Evolutionary conservation across 331 rosid species (phyloP).

Genomic region (Cydonia oblonga): DNA sequence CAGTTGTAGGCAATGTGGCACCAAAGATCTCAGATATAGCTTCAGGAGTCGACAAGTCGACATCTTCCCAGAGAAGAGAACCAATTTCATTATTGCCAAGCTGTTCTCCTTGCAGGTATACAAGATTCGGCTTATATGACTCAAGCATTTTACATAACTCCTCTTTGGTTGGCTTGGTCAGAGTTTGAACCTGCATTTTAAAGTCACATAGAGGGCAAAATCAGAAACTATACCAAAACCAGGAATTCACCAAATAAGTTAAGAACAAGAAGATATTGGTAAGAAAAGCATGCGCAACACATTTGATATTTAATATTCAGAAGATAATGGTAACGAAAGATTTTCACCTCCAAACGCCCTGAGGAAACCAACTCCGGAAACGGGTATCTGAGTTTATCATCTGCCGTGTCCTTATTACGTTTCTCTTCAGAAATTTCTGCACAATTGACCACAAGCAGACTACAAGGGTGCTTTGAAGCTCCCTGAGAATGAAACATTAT

Average conservation of each 20-base stretch:
- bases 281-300: neutral
- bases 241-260: neutral
- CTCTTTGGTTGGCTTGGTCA: constrained; percentile 62
- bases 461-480: constrained; percentile 56
- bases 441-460: constrained; percentile 71
- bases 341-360: constrained; percentile 86
- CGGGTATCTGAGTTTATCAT: constrained; percentile 36
- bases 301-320: neutral
- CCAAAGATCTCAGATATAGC: constrained; percentile 56
- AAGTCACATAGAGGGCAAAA: neutral
- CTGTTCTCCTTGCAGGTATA: constrained; percentile 83
- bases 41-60: constrained; percentile 50
- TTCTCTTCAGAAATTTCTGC: constrained; percentile 30
- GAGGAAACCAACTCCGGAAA: constrained; percentile 66
- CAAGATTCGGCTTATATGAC: constrained; percentile 62
- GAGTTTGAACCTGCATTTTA: constrained; percentile 65
- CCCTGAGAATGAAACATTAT: constrained; percentile 76
- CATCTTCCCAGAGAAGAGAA: constrained; percentile 64
- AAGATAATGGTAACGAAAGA: neutral
- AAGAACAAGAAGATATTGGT: neutral
- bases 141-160: constrained; percentile 57
- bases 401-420: constrained; percentile 23
- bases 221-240: neutral
- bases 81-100: constrained; percentile 66
- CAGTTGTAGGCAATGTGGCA: constrained; percentile 67